Evolutionary conservation across 768 basidiomycete species (phyloP).

Genomic region (Solioccasus polychromus): DNA sequence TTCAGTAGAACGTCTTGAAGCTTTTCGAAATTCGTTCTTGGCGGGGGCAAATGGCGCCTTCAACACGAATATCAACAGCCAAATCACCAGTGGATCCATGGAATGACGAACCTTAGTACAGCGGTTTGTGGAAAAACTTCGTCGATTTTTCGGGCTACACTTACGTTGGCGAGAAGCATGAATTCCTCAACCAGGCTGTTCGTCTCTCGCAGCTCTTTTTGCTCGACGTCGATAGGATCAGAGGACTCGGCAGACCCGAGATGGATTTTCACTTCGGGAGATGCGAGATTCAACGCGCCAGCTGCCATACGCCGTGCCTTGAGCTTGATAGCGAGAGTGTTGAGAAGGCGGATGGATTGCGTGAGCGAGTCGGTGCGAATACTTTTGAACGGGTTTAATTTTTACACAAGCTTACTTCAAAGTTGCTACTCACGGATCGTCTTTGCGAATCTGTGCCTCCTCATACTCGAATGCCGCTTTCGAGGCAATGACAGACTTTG

Average conservation of each 20-base stretch:
- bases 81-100: conserved; percentile 1
- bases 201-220: conserved; percentile 89
- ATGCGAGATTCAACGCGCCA: conserved; percentile 96
- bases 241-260: conserved; percentile 90
- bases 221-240: conserved; percentile 96
- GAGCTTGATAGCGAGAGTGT: conserved; percentile 80
- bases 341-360: conserved; percentile 82
- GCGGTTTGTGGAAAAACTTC: conserved; percentile 96
- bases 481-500: conserved; percentile 94
- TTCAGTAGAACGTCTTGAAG: conserved; percentile 89
- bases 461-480: conserved; percentile 97
- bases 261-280: conserved; percentile 97
- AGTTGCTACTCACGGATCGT: conserved; percentile 66
- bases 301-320: conserved; percentile 86
- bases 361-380: conserved; percentile 79
- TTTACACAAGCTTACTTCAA: neutral
- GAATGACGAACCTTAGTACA: conserved; percentile 63
- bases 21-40: conserved; percentile 91
- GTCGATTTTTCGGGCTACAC: conserved; percentile 88
- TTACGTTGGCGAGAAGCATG: conserved; percentile 97
- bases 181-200: conserved; percentile 98
- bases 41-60: conserved; percentile 90
- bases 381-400: conserved; percentile 36
- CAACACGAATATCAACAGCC: neutral
- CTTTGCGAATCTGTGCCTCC: conserved; percentile 91